Conservation (phyloP, 257 asterid genomes). For the Prunella vulgaris region DNA sequence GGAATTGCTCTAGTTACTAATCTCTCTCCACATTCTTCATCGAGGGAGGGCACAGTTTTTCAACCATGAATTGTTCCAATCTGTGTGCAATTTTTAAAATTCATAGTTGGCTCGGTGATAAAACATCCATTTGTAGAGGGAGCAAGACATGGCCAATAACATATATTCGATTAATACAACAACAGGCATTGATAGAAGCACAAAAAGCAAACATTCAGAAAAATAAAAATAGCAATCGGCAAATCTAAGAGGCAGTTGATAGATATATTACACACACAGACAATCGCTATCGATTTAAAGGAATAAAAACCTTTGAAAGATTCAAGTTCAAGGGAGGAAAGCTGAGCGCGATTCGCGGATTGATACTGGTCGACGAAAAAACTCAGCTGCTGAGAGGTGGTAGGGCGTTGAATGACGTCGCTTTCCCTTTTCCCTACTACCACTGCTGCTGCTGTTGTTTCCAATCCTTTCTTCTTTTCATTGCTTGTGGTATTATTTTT, state of each 20-base stretch:
- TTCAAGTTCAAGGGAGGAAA: slow-evolving; percentile 76
- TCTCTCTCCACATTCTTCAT: background rate
- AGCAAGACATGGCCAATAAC: background rate
- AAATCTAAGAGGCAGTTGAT: background rate
- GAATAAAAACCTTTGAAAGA: slow-evolving; percentile 54
- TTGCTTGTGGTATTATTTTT: slow-evolving; percentile 17
- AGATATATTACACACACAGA: background rate
- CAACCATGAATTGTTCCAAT: background rate
- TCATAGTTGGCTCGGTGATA: background rate
- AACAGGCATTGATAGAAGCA: background rate
- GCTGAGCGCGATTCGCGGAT: slow-evolving; percentile 53
- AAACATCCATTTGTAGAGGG: background rate
- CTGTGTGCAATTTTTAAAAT: background rate
- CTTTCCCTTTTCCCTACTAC: slow-evolving; percentile 19
- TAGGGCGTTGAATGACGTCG: slow-evolving; percentile 32
- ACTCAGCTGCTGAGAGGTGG: slow-evolving; percentile 59
- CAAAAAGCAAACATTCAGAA: background rate
- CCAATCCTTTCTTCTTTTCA: slow-evolving; percentile 11
- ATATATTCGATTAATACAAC: background rate
- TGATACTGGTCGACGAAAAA: slow-evolving; percentile 64
- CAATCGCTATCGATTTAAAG: background rate
- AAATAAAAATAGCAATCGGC: background rate
- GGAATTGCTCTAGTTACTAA: background rate
- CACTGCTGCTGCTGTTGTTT: background rate
- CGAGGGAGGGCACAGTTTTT: background rate